A percentile compares a stretch with the other conserved stretches of the same genome.
phyloP scores from a whole-genome alignment of 441 rosid genomes.

The Gossypium davidsonii region DNA sequence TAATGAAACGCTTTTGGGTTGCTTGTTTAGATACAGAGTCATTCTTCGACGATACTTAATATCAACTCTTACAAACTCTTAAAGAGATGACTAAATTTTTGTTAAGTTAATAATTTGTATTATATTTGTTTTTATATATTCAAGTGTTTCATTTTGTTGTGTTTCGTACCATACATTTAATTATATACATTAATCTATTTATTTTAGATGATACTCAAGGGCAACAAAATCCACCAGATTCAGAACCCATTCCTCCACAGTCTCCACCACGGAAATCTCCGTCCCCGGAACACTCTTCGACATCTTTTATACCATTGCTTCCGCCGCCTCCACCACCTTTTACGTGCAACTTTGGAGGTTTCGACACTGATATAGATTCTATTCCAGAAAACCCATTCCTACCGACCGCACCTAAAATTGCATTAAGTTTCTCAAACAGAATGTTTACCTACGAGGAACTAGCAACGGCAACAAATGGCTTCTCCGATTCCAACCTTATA shows the following conservation, averaged over 20 bases:
- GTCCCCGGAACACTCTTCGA: constrained; percentile 15
- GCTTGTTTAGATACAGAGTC: too few species aligned
- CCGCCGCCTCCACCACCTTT: constrained; percentile 29
- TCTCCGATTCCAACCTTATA: constrained; percentile 78
- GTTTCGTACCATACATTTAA: too few species aligned
- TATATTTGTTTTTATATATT: too few species aligned
- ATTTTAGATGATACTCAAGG: too few species aligned
- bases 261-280: constrained; percentile 30
- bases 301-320: constrained; percentile 29
- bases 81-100: too few species aligned
- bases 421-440: constrained; percentile 73
- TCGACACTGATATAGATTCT: constrained; percentile 59
- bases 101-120: too few species aligned
- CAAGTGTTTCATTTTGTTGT: too few species aligned
- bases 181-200: too few species aligned
- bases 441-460: constrained; percentile 76
- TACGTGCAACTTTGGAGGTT: constrained; percentile 80
- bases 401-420: constrained; percentile 71
- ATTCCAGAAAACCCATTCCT: constrained; percentile 54
- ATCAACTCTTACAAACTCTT: too few species aligned
- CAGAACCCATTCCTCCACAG: constrained; percentile 37
- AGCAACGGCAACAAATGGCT: constrained; percentile 81
- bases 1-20: too few species aligned
- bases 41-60: too few species aligned
- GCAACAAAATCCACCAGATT: constrained; percentile 28